Percentiles rank a stretch among this genome's conserved stretches.
These are phyloP conservation scores for Detonula confervacea DNA, from an alignment of 352 stramenopile genomes.

Conservation along the genomic window DNA sequence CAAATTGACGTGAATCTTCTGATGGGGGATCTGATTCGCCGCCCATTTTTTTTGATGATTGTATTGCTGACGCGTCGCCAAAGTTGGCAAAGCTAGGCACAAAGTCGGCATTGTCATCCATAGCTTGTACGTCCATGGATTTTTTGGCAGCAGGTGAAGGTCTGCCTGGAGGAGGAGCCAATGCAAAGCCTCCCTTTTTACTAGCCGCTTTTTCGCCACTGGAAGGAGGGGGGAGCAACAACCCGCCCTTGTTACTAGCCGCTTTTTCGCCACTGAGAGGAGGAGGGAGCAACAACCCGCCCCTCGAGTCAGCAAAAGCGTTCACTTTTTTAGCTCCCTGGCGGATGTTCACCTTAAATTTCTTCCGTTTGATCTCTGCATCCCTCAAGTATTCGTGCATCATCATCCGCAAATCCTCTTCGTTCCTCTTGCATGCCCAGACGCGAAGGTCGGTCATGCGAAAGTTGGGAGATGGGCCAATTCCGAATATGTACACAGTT, in stretches of 20 bases:
- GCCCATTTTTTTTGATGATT: too few species aligned
- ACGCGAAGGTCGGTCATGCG: constrained; percentile 81
- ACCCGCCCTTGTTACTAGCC: too few species aligned
- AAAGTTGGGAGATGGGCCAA: constrained; percentile 67
- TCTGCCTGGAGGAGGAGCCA: constrained; percentile 39
- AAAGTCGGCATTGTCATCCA: constrained; percentile 4
- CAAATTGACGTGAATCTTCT: too few species aligned
- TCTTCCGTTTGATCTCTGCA: constrained; percentile 83
- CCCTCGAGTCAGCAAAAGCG: too few species aligned
- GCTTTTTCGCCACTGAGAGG: too few species aligned
- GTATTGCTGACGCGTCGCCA: background rate
- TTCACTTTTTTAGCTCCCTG: constrained; percentile 29
- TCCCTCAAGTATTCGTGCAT: constrained; percentile 83
- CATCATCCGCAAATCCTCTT: constrained; percentile 81
- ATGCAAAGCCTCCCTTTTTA: constrained; percentile 46
- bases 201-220: constrained; percentile 37
- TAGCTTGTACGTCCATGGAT: background rate
- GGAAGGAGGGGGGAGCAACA: constrained; percentile 30
- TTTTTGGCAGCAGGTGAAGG: constrained; percentile 19
- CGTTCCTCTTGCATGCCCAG: constrained; percentile 76
- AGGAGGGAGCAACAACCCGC: too few species aligned
- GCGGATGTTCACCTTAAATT: constrained; percentile 84
- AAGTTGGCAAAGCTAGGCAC: constrained; percentile 51
- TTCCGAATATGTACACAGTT: constrained; percentile 76
- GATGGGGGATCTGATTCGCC: background rate